Base-by-base conservation (phyloP, 139 green algal genomes). In the Ettlia oleoabundans region DNA sequence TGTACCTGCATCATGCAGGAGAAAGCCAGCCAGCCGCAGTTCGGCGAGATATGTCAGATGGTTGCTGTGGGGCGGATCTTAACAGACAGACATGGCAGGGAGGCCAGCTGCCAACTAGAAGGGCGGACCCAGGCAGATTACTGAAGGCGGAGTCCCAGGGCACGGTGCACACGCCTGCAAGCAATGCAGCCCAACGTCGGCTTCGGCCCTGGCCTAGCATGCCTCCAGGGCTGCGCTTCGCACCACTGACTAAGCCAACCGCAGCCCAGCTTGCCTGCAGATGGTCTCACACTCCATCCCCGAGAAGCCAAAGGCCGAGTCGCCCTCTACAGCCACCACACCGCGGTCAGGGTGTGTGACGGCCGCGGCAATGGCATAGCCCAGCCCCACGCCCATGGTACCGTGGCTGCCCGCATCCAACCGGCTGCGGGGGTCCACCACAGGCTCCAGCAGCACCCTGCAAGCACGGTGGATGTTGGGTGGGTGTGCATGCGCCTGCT, bases 301-400 rank as follows among this genome's bases (percentile, higher is more conserved):
- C 10, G 82, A 91, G 83, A 97, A 97, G 67, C 94, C 94, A 88
- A 97, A 97, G 18, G 94, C 94, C 6, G 87, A 94, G 88, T 97
- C 94, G 0, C 94, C 94, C 78, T 97, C 91, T 58, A 97, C 82
- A 38, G 94, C 93, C 35, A 96, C 83, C 37, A 94, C 91, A 64
- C 90, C 76, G 3, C 90, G 83, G 38, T 88, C 83, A n/a, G 86
- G 84, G 21, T 86, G 35, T 15, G 68, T 74, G 15, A 83, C 72
- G 0, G 75, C 75, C 1, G 80, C 80, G 3, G 89, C 93, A 30
- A 96, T 87, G 19, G 93, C 92, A 40, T 88, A 92, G 43, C 93
- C 93, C 47, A 93, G 84, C 8, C 94, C 94, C 42, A 97, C 91
- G 30, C 94, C 94, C 94, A 97, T 97, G 35, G 94, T 97, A 63